Evolutionary conservation across 2,329 filamentous ascomycete species (phyloP).

Genomic region (Colletotrichum tropicale): DNA sequence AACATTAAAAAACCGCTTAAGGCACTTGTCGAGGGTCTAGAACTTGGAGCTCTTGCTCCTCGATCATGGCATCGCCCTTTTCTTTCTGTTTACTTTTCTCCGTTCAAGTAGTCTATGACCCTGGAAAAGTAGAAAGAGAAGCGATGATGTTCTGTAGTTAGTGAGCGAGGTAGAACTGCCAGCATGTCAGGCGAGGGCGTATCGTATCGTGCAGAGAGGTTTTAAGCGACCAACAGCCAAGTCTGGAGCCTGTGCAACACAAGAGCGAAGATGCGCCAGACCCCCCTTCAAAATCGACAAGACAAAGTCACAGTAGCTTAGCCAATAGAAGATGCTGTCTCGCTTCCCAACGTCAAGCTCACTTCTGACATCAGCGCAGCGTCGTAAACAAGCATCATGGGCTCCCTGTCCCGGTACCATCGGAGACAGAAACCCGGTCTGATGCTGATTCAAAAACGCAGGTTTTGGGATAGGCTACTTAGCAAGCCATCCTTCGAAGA

Average conservation of each 20-base stretch:
- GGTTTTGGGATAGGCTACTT: background rate
- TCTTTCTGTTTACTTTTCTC: background rate
- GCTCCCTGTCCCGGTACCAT: background rate
- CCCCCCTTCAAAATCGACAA: background rate
- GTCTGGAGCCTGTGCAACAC: rapidly evolving
- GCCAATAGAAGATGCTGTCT: background rate
- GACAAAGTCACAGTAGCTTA: background rate
- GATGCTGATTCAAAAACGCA: background rate
- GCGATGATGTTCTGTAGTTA: no score
- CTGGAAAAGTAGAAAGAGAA: background rate
- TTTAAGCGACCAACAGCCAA: rapidly evolving
- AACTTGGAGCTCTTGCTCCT: background rate
- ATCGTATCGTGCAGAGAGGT: background rate
- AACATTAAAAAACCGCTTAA: rapidly evolving
- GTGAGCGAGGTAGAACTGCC: background rate
- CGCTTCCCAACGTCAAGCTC: background rate
- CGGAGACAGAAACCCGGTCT: background rate
- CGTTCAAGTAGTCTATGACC: background rate
- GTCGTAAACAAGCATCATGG: background rate
- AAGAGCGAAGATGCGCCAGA: background rate
- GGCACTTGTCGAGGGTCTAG: background rate
- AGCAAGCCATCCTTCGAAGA: rapidly evolving
- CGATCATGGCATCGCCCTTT: background rate
- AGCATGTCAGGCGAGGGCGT: background rate
- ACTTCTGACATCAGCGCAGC: background rate